A percentile compares a stretch with the other conserved stretches of the same genome.
These are phyloP conservation scores for Penicillium soppii DNA, from an alignment of 495 filamentous ascomycete genomes.

Conservation along the genomic window DNA sequence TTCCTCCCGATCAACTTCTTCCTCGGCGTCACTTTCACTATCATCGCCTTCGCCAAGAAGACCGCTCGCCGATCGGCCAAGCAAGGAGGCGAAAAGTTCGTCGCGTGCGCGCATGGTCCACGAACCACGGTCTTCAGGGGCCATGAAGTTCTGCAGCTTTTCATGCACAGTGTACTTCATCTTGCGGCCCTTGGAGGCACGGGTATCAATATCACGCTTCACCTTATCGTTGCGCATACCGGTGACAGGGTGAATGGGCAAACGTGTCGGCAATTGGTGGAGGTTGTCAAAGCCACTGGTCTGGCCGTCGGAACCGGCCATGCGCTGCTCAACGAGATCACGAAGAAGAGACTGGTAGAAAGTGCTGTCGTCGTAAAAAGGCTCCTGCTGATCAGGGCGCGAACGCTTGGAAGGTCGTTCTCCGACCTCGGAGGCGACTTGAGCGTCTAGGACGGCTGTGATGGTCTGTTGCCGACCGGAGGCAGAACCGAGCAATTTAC, in stretches of 20 bases:
- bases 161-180: conserved; percentile 92
- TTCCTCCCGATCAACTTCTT: conserved; percentile 56
- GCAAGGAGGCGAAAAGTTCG: conserved; percentile 83
- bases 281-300: conserved; percentile 44
- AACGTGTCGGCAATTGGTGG: conserved; percentile 34
- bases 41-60: conserved; percentile 68
- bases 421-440: conserved; percentile 63
- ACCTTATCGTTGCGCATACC: conserved; percentile 80
- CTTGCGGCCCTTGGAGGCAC: conserved; percentile 93
- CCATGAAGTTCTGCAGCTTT: conserved; percentile 98
- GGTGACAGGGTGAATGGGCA: conserved; percentile 44
- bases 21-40: conserved; percentile 50
- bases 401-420: conserved; percentile 64
- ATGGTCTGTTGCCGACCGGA: conserved; percentile 56
- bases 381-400: conserved; percentile 21
- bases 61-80: conserved; percentile 69
- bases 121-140: conserved; percentile 72
- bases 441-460: conserved; percentile 68
- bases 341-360: conserved; percentile 93
- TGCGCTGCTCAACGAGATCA: conserved; percentile 85
- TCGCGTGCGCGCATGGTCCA: conserved; percentile 81
- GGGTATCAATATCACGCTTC: conserved; percentile 82
- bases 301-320: conserved; percentile 48
- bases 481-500: conserved; percentile 45
- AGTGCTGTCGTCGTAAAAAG: conserved; percentile 86